These are phyloP conservation scores for Artemisia annua DNA, from an alignment of 129 eudicot genomes.

Conservation along the genomic window DNA sequence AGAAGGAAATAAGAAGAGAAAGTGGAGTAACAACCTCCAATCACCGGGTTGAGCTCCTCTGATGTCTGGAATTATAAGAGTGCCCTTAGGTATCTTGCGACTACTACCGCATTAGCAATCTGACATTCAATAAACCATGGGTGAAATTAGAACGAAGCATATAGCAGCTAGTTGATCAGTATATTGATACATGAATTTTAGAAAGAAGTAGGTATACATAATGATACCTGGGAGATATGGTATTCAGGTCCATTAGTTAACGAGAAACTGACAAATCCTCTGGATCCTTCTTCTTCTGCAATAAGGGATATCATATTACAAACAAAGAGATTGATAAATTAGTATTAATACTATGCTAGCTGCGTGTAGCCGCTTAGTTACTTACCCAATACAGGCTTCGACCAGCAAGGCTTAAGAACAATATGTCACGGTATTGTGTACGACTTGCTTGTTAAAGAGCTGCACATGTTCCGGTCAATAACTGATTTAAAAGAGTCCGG, in stretches of 20 bases:
- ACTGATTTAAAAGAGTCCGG: conserved; percentile 34
- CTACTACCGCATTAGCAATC: conserved; percentile 93
- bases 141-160: not conserved
- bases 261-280: conserved; percentile 87
- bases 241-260: conserved; percentile 97
- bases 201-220: too few relatives aligned
- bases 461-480: conserved; percentile 36
- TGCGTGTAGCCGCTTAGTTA: not conserved
- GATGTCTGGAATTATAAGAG: conserved; percentile 93
- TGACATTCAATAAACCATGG: conserved; percentile 26
- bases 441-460: conserved; percentile 18
- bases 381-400: conserved; percentile 66
- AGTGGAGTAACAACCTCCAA: conserved; percentile 48
- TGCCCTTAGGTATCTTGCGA: conserved; percentile 81
- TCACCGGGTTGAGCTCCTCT: conserved; percentile 91
- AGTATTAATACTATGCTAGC: not conserved
- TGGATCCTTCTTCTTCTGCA: conserved; percentile 56
- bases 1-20: not conserved
- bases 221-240: conserved; percentile 84
- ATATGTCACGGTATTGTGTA: too few relatives aligned
- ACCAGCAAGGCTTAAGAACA: conserved; percentile 74
- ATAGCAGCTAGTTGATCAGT: not conserved
- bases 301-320: too few relatives aligned
- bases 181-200: not conserved
- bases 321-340: not conserved